Base-by-base conservation (phyloP, 192 early-diverging fungal species). In the Linnemannia hyalina region DNA sequence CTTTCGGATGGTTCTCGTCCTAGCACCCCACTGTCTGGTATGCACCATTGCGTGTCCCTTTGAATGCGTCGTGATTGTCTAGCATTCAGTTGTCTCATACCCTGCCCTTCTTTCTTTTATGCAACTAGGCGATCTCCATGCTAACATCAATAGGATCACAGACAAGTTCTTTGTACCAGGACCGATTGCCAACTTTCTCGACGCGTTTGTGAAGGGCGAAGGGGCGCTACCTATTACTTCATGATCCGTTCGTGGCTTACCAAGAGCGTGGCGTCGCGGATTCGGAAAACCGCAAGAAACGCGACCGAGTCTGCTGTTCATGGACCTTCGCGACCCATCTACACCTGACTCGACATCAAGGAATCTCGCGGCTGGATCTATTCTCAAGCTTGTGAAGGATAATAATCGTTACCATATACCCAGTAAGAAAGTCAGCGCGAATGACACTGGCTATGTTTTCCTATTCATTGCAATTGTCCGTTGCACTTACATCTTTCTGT, bases 1-100 rank as follows among this genome's bases (percentile, higher is more conserved):
- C 41, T 42, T 16, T 79, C 70, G 44, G 77, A 73, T 57, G 55
- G 35, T 7, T 79, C 77, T 73, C 77, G 69, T 79, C 77, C 77
- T 29, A 63, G 49, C 36, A 63, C 77, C 3, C 77, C 55, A 29
- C 54, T 79, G 0, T 73, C 77, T 73, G 70, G 77, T 60, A n/a
- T n/a, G n/a, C n/a, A n/a, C n/a, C n/a, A n/a, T n/a, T n/a, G n/a
- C n/a, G n/a, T n/a, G n/a, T n/a, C n/a, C n/a, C n/a, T n/a, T n/a
- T n/a, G n/a, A n/a, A n/a, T n/a, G n/a, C n/a, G n/a, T n/a, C n/a
- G n/a, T n/a, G n/a, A n/a, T n/a, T n/a, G n/a, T n/a, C n/a, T n/a
- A n/a, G n/a, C n/a, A n/a, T n/a, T n/a, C n/a, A n/a, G n/a, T n/a
- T n/a, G 26, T 54, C 54, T 10, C 8, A 4, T n/a, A 29, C 16